Conservation (phyloP, 179 eudicot species). For the Vitellaria paradoxa region DNA sequence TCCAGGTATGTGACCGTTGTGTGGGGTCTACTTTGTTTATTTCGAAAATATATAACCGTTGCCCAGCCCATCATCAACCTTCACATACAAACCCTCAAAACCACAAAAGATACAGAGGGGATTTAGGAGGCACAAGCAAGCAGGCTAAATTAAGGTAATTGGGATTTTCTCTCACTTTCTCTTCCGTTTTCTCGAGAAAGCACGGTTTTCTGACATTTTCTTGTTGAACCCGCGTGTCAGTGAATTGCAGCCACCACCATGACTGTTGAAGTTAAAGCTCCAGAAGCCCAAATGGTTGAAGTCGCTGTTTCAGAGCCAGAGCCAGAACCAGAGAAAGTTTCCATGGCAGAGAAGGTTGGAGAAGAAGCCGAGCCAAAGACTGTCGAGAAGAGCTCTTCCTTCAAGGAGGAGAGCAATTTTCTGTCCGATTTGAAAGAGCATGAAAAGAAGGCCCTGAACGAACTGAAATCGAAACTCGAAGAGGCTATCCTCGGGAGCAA, state of each 20-base stretch:
- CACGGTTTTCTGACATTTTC: neutral
- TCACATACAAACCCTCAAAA: neutral
- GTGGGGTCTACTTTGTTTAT: neutral
- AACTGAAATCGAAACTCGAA: conserved; percentile 49
- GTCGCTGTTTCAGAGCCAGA: neutral
- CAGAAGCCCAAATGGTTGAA: conserved; percentile 27
- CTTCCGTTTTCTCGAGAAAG: neutral
- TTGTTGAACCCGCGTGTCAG: neutral
- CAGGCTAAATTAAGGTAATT: too few species aligned
- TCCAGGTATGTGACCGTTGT: conserved; percentile 21
- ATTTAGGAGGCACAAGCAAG: too few species aligned
- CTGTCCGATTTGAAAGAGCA: conserved; percentile 49
- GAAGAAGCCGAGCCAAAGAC: conserved; percentile 6
- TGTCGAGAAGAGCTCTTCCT: conserved; percentile 58
- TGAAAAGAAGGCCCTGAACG: conserved; percentile 49
- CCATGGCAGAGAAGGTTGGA: too few species aligned
- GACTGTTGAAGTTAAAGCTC: conserved; percentile 33
- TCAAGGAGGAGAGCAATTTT: conserved; percentile 58
- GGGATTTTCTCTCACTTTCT: neutral
- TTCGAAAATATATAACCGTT: conserved; percentile 17
- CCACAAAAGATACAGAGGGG: too few species aligned
- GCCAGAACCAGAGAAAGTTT: conserved; percentile 6
- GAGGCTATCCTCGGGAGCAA: conserved; percentile 45
- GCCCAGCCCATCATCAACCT: neutral
- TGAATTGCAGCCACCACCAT: conserved; percentile 8